Percentiles rank a stretch among this genome's conserved stretches.
Conservation (phyloP, 1,139 yeast genomes). For the Petasospora rhodanensis region DNA sequence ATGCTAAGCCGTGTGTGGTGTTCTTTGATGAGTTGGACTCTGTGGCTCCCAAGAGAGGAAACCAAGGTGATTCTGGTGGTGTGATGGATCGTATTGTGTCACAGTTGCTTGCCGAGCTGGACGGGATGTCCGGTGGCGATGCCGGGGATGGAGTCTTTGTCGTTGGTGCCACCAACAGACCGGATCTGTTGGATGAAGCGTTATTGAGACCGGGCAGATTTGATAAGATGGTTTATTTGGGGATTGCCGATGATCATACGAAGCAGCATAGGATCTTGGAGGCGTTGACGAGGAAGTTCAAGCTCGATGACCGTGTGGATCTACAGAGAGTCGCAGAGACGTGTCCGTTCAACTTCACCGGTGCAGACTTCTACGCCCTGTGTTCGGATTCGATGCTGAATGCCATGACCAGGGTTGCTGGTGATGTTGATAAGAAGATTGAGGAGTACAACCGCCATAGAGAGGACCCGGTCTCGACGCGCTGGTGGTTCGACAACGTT, state of each 20-base stretch:
- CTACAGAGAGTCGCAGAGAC: conserved; percentile 55
- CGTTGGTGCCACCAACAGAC: conserved; percentile 96
- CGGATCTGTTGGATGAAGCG: conserved; percentile 92
- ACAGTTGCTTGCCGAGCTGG: conserved; percentile 87
- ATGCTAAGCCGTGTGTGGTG: conserved; percentile 95
- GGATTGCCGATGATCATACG: conserved; percentile 86
- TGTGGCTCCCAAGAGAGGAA: conserved; percentile 96
- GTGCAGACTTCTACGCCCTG: conserved; percentile 92
- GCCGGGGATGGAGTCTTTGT: conserved; percentile 91
- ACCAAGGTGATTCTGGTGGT: conserved; percentile 97
- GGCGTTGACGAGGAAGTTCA: conserved; percentile 85
- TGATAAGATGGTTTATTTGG: conserved; percentile 89
- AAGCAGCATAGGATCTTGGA: conserved; percentile 82
- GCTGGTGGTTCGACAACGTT: conserved; percentile 90
- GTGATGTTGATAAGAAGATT: conserved; percentile 65
- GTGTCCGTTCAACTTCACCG: conserved; percentile 89
- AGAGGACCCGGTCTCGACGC: conserved; percentile 47
- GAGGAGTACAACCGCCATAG: conserved; percentile 42
- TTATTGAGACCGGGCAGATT: conserved; percentile 92
- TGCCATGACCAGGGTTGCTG: conserved; percentile 46
- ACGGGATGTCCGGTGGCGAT: conserved; percentile 84
- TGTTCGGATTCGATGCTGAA: conserved; percentile 20
- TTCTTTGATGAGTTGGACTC: conserved; percentile 97
- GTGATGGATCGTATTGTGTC: conserved; percentile 98
- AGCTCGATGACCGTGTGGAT: conserved; percentile 56